A percentile compares a stretch with the other conserved stretches of the same genome.
phyloP scores from a whole-genome alignment of 257 asterid species.

The Capsicum chinense region DNA sequence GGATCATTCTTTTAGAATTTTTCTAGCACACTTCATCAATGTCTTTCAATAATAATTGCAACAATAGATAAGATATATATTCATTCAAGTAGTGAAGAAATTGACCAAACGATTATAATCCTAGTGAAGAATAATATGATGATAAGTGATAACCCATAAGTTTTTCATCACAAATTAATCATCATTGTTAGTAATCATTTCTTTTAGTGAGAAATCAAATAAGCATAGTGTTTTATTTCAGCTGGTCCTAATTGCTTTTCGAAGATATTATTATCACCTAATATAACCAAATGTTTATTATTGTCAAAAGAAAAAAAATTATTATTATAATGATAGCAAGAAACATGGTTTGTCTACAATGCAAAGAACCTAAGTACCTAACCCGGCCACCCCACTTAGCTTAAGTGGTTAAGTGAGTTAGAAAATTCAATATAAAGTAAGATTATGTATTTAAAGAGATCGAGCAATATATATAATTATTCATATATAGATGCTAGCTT shows the following conservation, averaged over 20 bases:
- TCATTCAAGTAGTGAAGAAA: background rate
- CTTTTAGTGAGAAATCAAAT: background rate
- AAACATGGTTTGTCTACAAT: background rate
- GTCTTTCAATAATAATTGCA: background rate
- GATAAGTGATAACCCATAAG: background rate
- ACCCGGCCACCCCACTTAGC: background rate
- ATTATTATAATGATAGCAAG: background rate
- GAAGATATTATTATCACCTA: background rate
- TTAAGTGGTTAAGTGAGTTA: background rate
- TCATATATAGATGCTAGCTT: no score
- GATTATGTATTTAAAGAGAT: background rate
- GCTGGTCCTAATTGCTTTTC: background rate
- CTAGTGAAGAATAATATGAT: conserved; percentile 22
- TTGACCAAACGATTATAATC: background rate
- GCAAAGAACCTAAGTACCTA: background rate
- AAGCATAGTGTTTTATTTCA: background rate
- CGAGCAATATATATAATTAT: background rate
- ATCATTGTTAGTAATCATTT: conserved; percentile 23
- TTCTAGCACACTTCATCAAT: background rate
- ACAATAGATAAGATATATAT: background rate
- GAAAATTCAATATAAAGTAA: background rate
- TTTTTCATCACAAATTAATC: conserved; percentile 12
- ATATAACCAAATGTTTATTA: background rate
- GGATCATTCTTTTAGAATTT: background rate
- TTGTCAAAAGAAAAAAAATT: background rate